These are phyloP conservation scores for Oryza brachyantha DNA, from an alignment of 176 grass and related monocot species.

Conservation along the genomic window DNA sequence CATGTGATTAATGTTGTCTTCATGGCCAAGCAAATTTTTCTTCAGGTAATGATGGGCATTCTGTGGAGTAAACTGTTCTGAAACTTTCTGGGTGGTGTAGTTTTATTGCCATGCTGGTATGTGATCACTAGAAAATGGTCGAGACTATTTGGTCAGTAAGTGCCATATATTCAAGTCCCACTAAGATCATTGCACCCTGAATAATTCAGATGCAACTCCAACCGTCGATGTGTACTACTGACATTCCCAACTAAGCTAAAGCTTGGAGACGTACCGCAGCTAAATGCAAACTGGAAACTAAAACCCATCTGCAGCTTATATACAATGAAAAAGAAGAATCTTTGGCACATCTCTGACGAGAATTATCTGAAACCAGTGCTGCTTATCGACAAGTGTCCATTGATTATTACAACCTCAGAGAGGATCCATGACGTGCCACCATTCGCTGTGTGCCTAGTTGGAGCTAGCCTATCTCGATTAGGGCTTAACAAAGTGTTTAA, in stretches of 20 bases:
- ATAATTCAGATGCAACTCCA: neutral
- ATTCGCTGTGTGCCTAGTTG: neutral
- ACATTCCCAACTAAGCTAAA: neutral
- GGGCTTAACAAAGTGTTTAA: conserved; percentile 32
- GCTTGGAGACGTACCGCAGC: neutral
- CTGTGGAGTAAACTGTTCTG: too few relatives aligned
- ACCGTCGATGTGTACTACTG: neutral
- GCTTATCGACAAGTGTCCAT: conserved; percentile 15
- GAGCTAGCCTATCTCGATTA: conserved; percentile 1
- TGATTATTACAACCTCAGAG: neutral
- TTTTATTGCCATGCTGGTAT: neutral
- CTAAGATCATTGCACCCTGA: neutral
- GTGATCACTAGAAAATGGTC: neutral
- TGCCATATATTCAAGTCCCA: neutral
- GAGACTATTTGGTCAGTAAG: neutral
- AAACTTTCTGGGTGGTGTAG: neutral
- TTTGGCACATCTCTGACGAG: neutral
- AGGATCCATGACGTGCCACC: conserved; percentile 19
- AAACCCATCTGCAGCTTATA: neutral
- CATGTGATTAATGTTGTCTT: neutral
- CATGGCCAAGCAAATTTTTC: neutral
- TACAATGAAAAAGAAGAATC: neutral
- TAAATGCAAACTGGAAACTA: neutral
- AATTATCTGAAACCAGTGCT: neutral
- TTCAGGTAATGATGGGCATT: neutral